Conservation (phyloP, 345 rosid genomes). For the Arabidopsis suecica region DNA sequence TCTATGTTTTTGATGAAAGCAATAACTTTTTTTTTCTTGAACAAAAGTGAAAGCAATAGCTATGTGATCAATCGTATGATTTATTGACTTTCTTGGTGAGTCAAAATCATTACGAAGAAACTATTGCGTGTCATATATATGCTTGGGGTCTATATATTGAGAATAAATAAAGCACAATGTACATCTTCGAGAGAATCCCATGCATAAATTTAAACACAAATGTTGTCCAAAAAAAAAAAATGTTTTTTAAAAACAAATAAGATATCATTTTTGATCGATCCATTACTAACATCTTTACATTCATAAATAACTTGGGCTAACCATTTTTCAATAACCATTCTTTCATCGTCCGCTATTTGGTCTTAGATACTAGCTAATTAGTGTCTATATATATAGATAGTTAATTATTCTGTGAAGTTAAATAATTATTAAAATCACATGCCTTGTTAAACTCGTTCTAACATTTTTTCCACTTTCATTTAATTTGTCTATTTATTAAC, state of each 20-base stretch:
- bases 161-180: slow-evolving; percentile 29
- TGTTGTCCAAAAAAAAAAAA: too few relatives aligned
- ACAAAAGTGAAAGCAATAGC: not conserved
- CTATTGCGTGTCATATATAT: slow-evolving; percentile 30
- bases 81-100: slow-evolving; percentile 29
- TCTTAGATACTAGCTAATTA: not conserved
- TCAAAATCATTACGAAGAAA: slow-evolving; percentile 39
- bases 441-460: not conserved
- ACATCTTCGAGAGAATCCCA: slow-evolving; percentile 44
- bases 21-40: too few relatives aligned
- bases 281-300: slow-evolving; percentile 6
- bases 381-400: not conserved
- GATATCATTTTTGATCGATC: slow-evolving; percentile 15
- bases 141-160: slow-evolving; percentile 15
- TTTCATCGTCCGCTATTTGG: slow-evolving; percentile 7
- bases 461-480: not conserved
- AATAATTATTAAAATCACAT: not conserved
- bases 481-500: not conserved
- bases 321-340: not conserved
- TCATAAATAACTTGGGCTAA: slow-evolving; percentile 6
- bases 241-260: not conserved
- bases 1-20: too few relatives aligned
- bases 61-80: slow-evolving; percentile 21
- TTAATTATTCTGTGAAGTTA: not conserved
- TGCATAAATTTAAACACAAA: slow-evolving; percentile 21